Evolutionary conservation across 2,329 filamentous ascomycete genomes (phyloP).

Genomic region (Monosporascus sp.): DNA sequence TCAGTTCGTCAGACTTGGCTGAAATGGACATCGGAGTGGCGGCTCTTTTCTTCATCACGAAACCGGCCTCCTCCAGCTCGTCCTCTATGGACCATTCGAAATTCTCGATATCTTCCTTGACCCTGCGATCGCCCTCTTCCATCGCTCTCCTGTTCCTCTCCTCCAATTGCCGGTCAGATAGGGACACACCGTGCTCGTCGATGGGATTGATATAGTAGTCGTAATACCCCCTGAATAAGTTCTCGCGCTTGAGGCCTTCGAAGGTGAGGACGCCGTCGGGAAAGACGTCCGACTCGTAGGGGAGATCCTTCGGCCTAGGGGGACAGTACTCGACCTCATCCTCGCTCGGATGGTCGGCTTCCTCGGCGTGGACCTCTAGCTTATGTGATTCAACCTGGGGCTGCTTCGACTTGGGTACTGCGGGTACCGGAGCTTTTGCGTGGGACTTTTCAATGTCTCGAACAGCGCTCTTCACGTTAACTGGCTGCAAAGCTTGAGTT

Average conservation of each 20-base stretch:
- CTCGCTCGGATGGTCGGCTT: constrained; percentile 43
- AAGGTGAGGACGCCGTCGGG: constrained; percentile 52
- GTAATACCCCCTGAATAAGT: constrained; percentile 57
- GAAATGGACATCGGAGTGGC: constrained; percentile 3
- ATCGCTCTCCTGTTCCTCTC: constrained; percentile 44
- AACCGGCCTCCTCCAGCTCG: constrained; percentile 40
- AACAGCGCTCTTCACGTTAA: constrained; percentile 54
- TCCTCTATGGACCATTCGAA: constrained; percentile 56
- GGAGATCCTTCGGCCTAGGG: constrained; percentile 60
- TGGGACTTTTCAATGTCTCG: constrained; percentile 59
- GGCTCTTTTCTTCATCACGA: constrained; percentile 21
- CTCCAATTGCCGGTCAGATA: constrained; percentile 55
- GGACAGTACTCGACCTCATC: constrained; percentile 89
- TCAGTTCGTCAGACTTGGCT: constrained; percentile 2
- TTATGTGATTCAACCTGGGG: constrained; percentile 50
- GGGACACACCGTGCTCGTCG: constrained; percentile 62
- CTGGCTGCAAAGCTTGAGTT: constrained; percentile 60
- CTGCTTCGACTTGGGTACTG: constrained; percentile 52
- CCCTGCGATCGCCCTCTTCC: constrained; percentile 58
- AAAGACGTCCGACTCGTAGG: constrained; percentile 66
- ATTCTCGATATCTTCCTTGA: constrained; percentile 60
- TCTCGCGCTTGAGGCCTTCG: constrained; percentile 51
- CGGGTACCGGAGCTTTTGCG: constrained; percentile 50
- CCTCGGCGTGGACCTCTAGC: constrained; percentile 56
- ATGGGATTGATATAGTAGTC: constrained; percentile 55